These are phyloP conservation scores for Daldinia childiae DNA, from an alignment of 495 filamentous ascomycete species.

Conservation along the genomic window DNA sequence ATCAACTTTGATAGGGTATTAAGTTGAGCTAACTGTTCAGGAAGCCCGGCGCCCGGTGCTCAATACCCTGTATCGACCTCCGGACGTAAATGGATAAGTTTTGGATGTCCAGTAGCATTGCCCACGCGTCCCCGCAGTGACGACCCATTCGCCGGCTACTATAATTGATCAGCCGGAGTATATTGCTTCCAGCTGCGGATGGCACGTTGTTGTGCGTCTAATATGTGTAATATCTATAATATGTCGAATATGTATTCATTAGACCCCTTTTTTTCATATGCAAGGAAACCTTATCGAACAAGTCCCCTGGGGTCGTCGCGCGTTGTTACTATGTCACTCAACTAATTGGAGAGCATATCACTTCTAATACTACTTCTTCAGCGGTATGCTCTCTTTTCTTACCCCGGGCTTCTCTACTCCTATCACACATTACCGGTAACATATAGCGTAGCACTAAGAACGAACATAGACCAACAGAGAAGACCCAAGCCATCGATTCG, in stretches of 20 bases:
- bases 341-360: constrained; percentile 43
- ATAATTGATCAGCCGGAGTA: constrained; percentile 37
- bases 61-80: constrained; percentile 14
- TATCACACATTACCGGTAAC: constrained; percentile 21
- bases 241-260: background rate
- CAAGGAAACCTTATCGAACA: constrained; percentile 39
- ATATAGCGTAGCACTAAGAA: constrained; percentile 27
- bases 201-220: constrained; percentile 34
- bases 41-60: constrained; percentile 16
- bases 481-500: constrained; percentile 13
- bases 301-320: constrained; percentile 27
- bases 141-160: constrained; percentile 37
- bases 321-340: constrained; percentile 22
- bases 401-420: constrained; percentile 12
- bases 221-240: constrained; percentile 1
- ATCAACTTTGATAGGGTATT: background rate
- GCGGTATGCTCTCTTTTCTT: constrained; percentile 16
- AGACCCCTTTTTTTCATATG: constrained; percentile 33
- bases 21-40: constrained; percentile 1
- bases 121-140: constrained; percentile 40
- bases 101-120: constrained; percentile 19
- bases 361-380: constrained; percentile 20
- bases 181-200: constrained; percentile 37
- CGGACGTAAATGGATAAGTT: constrained; percentile 8
- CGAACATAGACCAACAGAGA: constrained; percentile 16